These are phyloP conservation scores for Trichosporon ovoides DNA, from an alignment of 1,284 basidiomycete species.

Conservation along the genomic window DNA sequence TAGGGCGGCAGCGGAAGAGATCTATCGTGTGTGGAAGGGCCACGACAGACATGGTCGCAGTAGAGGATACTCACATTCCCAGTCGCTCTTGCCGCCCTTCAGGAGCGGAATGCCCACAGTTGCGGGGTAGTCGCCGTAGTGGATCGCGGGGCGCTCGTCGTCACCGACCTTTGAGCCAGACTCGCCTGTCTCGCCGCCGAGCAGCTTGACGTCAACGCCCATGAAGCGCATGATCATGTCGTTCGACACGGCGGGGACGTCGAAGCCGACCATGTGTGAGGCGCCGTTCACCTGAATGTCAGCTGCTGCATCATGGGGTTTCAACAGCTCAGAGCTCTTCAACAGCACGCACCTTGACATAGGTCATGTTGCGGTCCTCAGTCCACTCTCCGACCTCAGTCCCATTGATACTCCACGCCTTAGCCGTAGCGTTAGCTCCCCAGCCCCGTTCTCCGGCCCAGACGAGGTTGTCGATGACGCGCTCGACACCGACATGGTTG, in stretches of 20 bases:
- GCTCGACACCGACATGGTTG: slow-evolving; percentile 87
- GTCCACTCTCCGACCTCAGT: slow-evolving; percentile 85
- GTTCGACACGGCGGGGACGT: slow-evolving; percentile 80
- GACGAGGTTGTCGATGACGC: slow-evolving; percentile 70
- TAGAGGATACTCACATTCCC: slow-evolving; percentile 68
- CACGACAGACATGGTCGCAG: slow-evolving; percentile 42
- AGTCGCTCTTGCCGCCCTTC: slow-evolving; percentile 66
- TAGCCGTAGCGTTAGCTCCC: slow-evolving; percentile 68
- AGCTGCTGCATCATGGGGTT: background rate
- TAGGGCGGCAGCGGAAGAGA: background rate
- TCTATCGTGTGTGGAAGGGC: background rate
- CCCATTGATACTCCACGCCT: slow-evolving; percentile 72
- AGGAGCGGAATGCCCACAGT: slow-evolving; percentile 54
- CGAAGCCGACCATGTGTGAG: slow-evolving; percentile 89
- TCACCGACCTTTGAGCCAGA: slow-evolving; percentile 41
- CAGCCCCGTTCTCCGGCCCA: slow-evolving; percentile 86
- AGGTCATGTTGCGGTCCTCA: slow-evolving; percentile 81
- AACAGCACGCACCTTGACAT: slow-evolving; percentile 63
- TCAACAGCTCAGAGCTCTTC: background rate
- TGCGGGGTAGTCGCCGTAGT: slow-evolving; percentile 25
- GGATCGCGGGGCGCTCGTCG: slow-evolving; percentile 35
- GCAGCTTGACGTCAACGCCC: slow-evolving; percentile 74
- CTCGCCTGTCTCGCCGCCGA: slow-evolving; percentile 66
- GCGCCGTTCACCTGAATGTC: slow-evolving; percentile 56
- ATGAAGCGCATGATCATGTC: slow-evolving; percentile 99